phyloP scores from a whole-genome alignment of 1,284 basidiomycete genomes.

The Grifola frondosa region DNA sequence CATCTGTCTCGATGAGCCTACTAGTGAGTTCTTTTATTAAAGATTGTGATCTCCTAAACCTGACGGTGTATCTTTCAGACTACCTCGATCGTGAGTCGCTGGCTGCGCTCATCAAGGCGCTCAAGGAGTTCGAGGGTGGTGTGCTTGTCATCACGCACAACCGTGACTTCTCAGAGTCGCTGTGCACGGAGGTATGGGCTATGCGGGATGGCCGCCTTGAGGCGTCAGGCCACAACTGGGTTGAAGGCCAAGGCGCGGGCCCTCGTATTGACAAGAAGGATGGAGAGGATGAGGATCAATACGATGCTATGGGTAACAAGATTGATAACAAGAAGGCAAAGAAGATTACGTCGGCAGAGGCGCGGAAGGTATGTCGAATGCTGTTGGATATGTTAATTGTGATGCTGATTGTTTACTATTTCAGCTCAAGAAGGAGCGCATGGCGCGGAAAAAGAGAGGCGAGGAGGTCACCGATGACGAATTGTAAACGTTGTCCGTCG shows the following conservation, averaged over 20 bases:
- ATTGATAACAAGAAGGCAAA: conserved; percentile 81
- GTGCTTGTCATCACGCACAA: conserved; percentile 97
- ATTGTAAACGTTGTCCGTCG: conserved; percentile 37
- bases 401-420: conserved; percentile 1
- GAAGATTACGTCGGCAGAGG: conserved; percentile 81
- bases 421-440: conserved; percentile 89
- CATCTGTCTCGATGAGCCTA: conserved; percentile 97
- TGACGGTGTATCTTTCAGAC: conserved; percentile 50
- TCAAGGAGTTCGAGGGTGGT: conserved; percentile 97
- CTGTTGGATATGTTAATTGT: not conserved
- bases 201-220: conserved; percentile 92
- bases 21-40: conserved; percentile 52
- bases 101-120: conserved; percentile 92
- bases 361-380: conserved; percentile 55
- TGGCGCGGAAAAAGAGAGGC: conserved; percentile 83
- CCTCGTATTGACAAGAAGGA: conserved; percentile 88
- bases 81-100: conserved; percentile 98
- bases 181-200: conserved; percentile 92
- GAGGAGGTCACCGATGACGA: conserved; percentile 71
- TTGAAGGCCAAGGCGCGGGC: conserved; percentile 94
- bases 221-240: conserved; percentile 98
- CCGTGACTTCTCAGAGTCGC: conserved; percentile 95
- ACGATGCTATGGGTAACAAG: conserved; percentile 97
- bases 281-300: conserved; percentile 83
- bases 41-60: conserved; percentile 10